Evolutionary conservation across 2,329 filamentous ascomycete genomes (phyloP).

Genomic region (Cladophialophora yegresii): DNA sequence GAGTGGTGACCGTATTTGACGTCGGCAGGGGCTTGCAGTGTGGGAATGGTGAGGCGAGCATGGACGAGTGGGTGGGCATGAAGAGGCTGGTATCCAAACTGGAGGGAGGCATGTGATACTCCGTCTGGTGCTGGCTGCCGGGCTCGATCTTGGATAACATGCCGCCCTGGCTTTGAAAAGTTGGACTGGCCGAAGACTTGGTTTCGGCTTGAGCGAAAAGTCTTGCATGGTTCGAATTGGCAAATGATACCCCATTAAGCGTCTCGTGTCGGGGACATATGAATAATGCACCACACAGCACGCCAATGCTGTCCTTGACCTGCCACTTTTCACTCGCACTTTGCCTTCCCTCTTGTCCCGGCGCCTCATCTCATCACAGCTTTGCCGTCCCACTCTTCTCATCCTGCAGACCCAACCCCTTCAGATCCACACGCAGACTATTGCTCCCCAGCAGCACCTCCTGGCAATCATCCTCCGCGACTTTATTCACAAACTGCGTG

Average conservation of each 20-base stretch:
- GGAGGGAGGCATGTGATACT: conserved; percentile 52
- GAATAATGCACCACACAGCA: neutral
- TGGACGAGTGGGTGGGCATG: conserved; percentile 89
- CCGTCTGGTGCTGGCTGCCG: neutral
- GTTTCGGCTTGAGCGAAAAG: neutral
- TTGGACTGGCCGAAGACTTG: neutral
- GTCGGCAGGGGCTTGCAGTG: conserved; percentile 72
- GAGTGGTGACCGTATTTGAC: conserved; percentile 88
- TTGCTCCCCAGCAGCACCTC: conserved; percentile 28
- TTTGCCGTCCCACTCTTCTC: conserved; percentile 1
- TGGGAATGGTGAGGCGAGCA: conserved; percentile 77
- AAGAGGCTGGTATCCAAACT: conserved; percentile 83
- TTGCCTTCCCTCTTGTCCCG: neutral
- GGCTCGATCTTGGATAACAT: neutral
- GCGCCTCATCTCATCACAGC: conserved; percentile 3
- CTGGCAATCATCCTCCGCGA: conserved; percentile 83
- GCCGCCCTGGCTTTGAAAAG: neutral
- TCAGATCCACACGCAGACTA: conserved; percentile 17
- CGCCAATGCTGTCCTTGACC: neutral
- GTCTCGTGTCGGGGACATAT: neutral
- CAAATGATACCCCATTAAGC: conserved; percentile 21
- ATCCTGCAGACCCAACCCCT: conserved; percentile 6
- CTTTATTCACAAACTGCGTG: conserved; percentile 82
- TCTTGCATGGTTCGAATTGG: neutral
- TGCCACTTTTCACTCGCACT: neutral